Evolutionary conservation across 2,329 filamentous ascomycete species (phyloP).

Genomic region (Scolecobasidium constrictum): DNA sequence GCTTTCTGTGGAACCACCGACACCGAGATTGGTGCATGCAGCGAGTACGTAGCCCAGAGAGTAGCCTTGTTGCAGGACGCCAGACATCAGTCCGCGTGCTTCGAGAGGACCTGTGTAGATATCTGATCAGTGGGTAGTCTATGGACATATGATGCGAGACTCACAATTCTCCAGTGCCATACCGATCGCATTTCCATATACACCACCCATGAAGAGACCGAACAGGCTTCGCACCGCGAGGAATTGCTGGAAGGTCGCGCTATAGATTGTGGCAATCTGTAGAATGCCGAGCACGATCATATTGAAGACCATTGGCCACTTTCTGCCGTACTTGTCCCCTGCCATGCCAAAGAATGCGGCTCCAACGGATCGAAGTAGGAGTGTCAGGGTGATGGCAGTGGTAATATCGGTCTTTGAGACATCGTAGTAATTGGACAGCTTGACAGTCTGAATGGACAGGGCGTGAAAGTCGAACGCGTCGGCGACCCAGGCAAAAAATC

Average conservation of each 20-base stretch:
- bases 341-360: slow-evolving; percentile 67
- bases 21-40: slow-evolving; percentile 62
- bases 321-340: slow-evolving; percentile 69
- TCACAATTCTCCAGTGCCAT: slow-evolving; percentile 55
- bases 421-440: slow-evolving; percentile 50
- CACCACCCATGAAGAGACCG: slow-evolving; percentile 70
- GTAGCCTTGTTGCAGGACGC: slow-evolving; percentile 74
- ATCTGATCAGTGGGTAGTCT: slow-evolving; percentile 9
- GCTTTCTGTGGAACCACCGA: slow-evolving; percentile 49
- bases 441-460: slow-evolving; percentile 65
- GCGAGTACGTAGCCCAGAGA: slow-evolving; percentile 71
- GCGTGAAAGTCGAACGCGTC: slow-evolving; percentile 81
- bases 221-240: slow-evolving; percentile 64
- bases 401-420: slow-evolving; percentile 58
- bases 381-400: slow-evolving; percentile 64
- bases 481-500: slow-evolving; percentile 65
- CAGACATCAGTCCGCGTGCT: slow-evolving; percentile 69
- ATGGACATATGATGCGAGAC: slow-evolving; percentile 12
- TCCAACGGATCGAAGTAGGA: slow-evolving; percentile 64
- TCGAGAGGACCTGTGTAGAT: slow-evolving; percentile 30
- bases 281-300: slow-evolving; percentile 61
- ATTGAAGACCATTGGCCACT: slow-evolving; percentile 75
- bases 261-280: slow-evolving; percentile 71
- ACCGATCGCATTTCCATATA: slow-evolving; percentile 68
- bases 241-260: slow-evolving; percentile 59